Evolutionary conservation across 2,329 filamentous ascomycete species (phyloP).

Genomic region (Stylonectria norvegica): DNA sequence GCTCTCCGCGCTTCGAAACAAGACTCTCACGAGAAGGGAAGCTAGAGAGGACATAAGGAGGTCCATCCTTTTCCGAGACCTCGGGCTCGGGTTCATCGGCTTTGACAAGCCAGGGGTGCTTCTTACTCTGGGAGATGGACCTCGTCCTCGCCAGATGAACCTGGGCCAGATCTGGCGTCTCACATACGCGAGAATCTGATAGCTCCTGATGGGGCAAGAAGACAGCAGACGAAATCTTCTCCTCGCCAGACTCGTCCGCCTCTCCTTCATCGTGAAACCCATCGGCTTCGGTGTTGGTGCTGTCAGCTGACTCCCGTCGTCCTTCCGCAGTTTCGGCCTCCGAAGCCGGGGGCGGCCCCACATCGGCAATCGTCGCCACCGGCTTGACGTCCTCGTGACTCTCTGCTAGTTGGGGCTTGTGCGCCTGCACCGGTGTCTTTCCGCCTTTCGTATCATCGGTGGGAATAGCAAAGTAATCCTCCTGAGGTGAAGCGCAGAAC

Average conservation of each 20-base stretch:
- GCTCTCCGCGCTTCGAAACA: constrained; percentile 29
- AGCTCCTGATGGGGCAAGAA: constrained; percentile 73
- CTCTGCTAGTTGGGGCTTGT: constrained; percentile 13
- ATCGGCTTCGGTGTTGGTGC: constrained; percentile 33
- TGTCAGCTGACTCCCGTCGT: constrained; percentile 38
- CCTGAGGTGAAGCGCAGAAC: constrained; percentile 20
- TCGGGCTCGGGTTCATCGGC: constrained; percentile 48
- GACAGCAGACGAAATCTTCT: constrained; percentile 82
- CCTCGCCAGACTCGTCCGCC: constrained; percentile 65
- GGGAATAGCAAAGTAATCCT: constrained; percentile 25
- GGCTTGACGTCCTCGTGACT: constrained; percentile 21
- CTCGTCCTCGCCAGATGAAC: constrained; percentile 43
- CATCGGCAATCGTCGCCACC: constrained; percentile 17
- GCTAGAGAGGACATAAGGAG: constrained; percentile 23
- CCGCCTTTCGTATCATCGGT: constrained; percentile 7
- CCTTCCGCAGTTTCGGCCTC: constrained; percentile 28
- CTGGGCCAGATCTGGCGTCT: constrained; percentile 31
- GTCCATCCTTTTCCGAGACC: constrained; percentile 19
- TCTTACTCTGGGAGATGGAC: constrained; percentile 39
- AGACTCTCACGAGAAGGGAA: constrained; percentile 30
- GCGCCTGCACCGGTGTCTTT: constrained; percentile 14
- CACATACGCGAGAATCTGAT: constrained; percentile 32
- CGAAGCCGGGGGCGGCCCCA: constrained; percentile 18
- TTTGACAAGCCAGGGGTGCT: constrained; percentile 56
- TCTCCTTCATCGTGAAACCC: constrained; percentile 38